Evolutionary conservation across 73 alveolate genomes (phyloP), one percentile per base, ranked within the genome.

Genomic region (Paramecium sonneborni): DNA sequence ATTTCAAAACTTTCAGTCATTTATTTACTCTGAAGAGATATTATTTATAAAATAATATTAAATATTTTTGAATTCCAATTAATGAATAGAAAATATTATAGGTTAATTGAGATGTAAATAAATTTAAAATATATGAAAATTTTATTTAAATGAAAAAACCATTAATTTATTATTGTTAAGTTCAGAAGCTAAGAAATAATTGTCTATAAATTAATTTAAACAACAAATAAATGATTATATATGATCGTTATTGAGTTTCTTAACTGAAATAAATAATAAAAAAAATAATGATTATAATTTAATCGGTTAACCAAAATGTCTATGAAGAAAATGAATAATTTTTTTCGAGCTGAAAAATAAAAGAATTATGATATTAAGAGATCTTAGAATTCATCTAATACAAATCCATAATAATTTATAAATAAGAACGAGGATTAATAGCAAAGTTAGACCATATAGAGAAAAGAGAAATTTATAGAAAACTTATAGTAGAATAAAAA

Each of bases 291-390:
- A 79, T 79, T 79, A 79, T 79, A 79, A 79, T 23, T 39, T 79
- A 46, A 30, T 79, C 41, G 90, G 90, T 43, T 46, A 79, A 41
- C 44, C 76, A 30, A 79, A 79, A 41, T 46, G 41, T 57, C 55
- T 24, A 79, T 79, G 76, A 79, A 41, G 55, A 79, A 79, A 21
- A 41, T 79, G 90, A 79, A 79, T 46, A 79, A 41, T 79, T 23
- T 79, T 41, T 79, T 79, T 79, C 39, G 41, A 24, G 74, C 55
- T 21, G 90, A 79, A 14, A 79, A 79, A 44, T 6, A 74, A 43
- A 26, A 38, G 23, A 9, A 28, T 12, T 14, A 57, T 43, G 90
- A 79, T 41, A 30, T 1, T 6, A 79, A 46, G 55, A 79, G 41
- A 37, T 1, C 43, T 9, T 44, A 21, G 9, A 79, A 10, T 74